Conservation (phyloP, 805 yeast species). For the Martiniozyma abietophila region DNA sequence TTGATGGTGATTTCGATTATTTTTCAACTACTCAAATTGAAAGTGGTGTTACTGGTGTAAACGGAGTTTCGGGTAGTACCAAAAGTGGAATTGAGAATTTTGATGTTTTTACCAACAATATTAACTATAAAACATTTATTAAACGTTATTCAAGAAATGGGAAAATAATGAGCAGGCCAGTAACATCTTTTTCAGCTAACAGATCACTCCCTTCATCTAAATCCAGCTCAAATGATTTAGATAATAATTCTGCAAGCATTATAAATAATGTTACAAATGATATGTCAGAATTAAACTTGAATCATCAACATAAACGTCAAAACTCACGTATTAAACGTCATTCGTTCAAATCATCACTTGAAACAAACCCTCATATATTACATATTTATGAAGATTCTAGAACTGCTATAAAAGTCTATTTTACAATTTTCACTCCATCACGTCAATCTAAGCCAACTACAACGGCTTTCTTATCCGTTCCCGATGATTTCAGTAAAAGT, state of each 20-base stretch:
- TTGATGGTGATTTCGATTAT: too few species aligned
- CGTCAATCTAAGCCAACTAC: slow-evolving; percentile 34
- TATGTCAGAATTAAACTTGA: slow-evolving; percentile 9
- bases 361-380: too few species aligned
- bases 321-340: slow-evolving; percentile 1
- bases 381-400: slow-evolving; percentile 46
- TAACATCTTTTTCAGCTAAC: too few species aligned
- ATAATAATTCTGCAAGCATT: not conserved
- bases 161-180: too few species aligned
- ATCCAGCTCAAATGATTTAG: too few species aligned
- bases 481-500: slow-evolving; percentile 40
- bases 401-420: slow-evolving; percentile 37
- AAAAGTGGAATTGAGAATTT: slow-evolving; percentile 32
- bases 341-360: too few species aligned
- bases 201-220: too few species aligned
- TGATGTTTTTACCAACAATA: slow-evolving; percentile 26
- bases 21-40: too few species aligned
- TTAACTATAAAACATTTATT: slow-evolving; percentile 15
- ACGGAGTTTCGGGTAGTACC: slow-evolving; percentile 5
- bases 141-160: too few species aligned
- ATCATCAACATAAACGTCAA: not conserved
- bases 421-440: slow-evolving; percentile 47
- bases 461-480: slow-evolving; percentile 48
- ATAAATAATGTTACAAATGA: slow-evolving; percentile 18
- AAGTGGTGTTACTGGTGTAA: slow-evolving; percentile 7